Evolutionary conservation across 805 yeast species (phyloP), one percentile per base, ranked within the genome.

Genomic region (Grigorovia humatica): DNA sequence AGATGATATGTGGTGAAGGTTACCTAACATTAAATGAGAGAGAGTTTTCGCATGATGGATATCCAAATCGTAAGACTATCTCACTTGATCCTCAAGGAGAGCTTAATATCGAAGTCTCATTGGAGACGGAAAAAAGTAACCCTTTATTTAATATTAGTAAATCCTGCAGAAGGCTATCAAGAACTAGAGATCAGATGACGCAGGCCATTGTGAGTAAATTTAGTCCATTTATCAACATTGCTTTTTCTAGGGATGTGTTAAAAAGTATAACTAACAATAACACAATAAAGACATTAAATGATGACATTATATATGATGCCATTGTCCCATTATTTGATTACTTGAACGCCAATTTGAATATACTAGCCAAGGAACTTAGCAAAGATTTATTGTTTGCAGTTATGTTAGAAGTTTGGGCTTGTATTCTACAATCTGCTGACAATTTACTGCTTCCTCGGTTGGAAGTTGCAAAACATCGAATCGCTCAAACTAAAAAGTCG

Each of bases 391-490:
- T 84, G 17, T 62, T 77, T 49, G 77, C 79, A 55, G 86, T 87
- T 0, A 84, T 88, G 85, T 60, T 83, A 1, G 83, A 82, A 49
- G 79, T 91, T 0, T 91, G 98, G 98, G 69, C 71, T n/a, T 81
- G 80, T 12, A 80, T 88, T 1, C 71, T 91, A 8, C 68, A 72
- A 2, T 74, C 81, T 23, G 85, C 91, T 0, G 96, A 88, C 59
- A 76, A 74, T 42, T 69, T 91, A 17, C 64, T 89, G 4, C 67
- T 91, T 6, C 98, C 98, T 0, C 80, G 86, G 19, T 65, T 88
- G 32, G 75, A 81, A 12, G 70, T 75, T 59, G 62, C 59, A 7
- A 59, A 59, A 9, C 50, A 57, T 13, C 51, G 57, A 32, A 66
- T 73, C 8, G 67, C 65, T 7, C 64, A 59, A 43, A 57, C 65